Evolutionary conservation across 768 basidiomycete species (phyloP), one percentile per base, ranked within the genome.

Genomic region (Leccinum broughii): DNA sequence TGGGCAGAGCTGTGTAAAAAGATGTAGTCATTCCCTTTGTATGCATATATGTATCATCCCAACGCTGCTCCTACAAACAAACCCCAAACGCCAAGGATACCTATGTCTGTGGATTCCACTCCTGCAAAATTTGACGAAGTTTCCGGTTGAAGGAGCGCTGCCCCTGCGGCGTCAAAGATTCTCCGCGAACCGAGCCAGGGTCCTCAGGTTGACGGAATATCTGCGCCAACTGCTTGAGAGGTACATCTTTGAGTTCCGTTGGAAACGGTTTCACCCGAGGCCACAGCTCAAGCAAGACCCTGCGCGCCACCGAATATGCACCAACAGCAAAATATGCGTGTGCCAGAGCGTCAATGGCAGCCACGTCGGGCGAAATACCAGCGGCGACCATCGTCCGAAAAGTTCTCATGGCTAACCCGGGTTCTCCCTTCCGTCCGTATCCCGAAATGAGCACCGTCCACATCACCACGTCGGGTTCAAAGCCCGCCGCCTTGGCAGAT

Each of bases 381-480:
- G 76, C 72, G 3, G 76, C 73, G 13, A 89, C 63, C 89, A 94
- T 92, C 41, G 78, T 72, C 35, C 80, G 79, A 67, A 92, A 93
- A 26, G 78, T 74, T 34, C 70, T 73, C 64, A 82, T 72, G 0
- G 89, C 89, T 28, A 74, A 69, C 3, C 76, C 74, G 6, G 88
- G 83, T 34, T 84, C 74, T 14, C 83, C 81, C 55, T 79, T 78
- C n/a, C 84, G 83, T 22, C 83, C 88, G 70, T 87, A 82, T 3
- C 89, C 92, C 37, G 80, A 77, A 64, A 95, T 86, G 61, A 95
- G 80, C 62, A 88, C 85, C 26, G 92, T 93, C 77, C 86, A 90
- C 81, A 90, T 84, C 50, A 87, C 81, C 20, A 83, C 79, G 64
- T 86, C 85, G 22, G 86, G 83, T 24, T 77, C 72, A 60, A 88